Evolutionary conservation across 1,284 basidiomycete genomes (phyloP).

Genomic region (Sanghuangporus weigelae): DNA sequence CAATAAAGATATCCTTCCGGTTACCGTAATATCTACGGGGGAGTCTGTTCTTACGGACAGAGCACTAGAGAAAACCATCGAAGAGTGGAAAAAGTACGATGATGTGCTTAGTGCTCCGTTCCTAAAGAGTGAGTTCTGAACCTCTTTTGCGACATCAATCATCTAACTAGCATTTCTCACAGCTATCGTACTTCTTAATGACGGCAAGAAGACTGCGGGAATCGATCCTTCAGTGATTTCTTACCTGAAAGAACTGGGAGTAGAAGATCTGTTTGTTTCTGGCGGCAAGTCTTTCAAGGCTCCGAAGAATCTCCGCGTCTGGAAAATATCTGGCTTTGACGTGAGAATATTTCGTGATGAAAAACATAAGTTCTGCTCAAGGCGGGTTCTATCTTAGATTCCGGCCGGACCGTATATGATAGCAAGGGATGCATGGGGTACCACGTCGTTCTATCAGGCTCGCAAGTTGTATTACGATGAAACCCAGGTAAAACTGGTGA

Average conservation of each 20-base stretch:
- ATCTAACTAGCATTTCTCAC: background rate
- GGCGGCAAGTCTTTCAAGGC: background rate
- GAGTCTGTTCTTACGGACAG: background rate
- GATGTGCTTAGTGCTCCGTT: slow-evolving; percentile 14
- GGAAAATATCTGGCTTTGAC: background rate
- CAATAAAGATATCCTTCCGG: slow-evolving; percentile 1
- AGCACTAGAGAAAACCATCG: background rate
- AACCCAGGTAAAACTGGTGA: slow-evolving; percentile 1
- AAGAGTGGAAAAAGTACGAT: background rate
- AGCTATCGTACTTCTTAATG: slow-evolving; percentile 7
- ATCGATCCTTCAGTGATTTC: background rate
- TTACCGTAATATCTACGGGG: background rate
- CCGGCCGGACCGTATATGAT: slow-evolving; percentile 12
- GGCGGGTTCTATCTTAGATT: background rate
- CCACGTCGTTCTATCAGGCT: background rate
- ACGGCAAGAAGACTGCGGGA: background rate
- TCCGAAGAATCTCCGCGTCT: background rate
- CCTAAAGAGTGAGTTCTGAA: background rate
- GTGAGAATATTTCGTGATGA: background rate
- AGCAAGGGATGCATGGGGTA: slow-evolving; percentile 2
- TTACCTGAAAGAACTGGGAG: background rate
- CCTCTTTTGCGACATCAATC: background rate
- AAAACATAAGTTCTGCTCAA: background rate
- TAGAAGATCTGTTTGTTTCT: slow-evolving; percentile 3
- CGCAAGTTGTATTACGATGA: slow-evolving; percentile 11